Evolutionary conservation across 805 yeast genomes (phyloP).

Genomic region (Hanseniaspora clermontiae): DNA sequence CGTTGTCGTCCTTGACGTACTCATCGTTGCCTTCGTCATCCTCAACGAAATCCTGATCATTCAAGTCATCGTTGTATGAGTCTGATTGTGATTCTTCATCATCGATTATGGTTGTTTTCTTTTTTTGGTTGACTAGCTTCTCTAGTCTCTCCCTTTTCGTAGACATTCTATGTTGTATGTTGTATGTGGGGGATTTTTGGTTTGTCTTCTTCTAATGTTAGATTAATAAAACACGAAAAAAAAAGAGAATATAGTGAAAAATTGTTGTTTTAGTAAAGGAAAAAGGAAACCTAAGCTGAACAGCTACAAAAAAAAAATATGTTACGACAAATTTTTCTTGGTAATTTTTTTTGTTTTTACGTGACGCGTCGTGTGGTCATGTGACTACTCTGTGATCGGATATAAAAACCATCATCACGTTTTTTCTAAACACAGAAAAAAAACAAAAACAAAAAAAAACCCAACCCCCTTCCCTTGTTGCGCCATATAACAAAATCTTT

Average conservation of each 20-base stretch:
- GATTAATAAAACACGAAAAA: no score
- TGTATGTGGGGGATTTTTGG: no score
- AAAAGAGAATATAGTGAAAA: no score
- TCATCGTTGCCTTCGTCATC: slow-evolving; percentile 13
- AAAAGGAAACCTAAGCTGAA: no score
- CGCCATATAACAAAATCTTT: no score
- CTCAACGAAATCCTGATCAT: background rate
- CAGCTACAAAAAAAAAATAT: no score
- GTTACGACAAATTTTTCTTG: no score
- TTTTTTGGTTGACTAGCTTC: slow-evolving; percentile 3
- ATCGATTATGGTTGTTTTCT: background rate
- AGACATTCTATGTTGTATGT: background rate
- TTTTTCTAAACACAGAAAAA: background rate
- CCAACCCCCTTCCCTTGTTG: background rate
- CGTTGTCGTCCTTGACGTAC: background rate
- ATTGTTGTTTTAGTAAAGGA: no score
- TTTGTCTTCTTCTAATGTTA: no score
- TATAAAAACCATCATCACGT: background rate
- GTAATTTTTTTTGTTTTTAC: background rate
- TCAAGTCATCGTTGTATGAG: background rate
- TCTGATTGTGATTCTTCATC: background rate
- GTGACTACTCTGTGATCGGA: background rate
- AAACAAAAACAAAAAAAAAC: background rate
- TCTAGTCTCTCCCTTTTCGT: slow-evolving; percentile 11
- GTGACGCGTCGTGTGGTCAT: background rate